These are phyloP conservation scores for Boletales sp. DNA, from an alignment of 768 basidiomycete genomes.

Conservation along the genomic window DNA sequence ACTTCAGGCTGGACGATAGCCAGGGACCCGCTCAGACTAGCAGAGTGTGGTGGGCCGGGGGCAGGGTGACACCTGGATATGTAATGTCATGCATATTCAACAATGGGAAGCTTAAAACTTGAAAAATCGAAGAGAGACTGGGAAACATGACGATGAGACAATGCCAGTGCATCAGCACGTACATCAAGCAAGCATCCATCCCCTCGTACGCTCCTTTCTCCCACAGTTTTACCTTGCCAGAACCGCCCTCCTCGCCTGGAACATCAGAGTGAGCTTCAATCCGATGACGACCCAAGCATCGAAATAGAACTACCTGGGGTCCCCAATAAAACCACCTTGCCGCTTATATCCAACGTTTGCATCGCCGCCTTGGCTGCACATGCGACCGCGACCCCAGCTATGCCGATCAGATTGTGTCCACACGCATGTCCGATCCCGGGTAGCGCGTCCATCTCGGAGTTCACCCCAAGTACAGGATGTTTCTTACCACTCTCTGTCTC, in stretches of 20 bases:
- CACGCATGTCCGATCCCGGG: conserved; percentile 64
- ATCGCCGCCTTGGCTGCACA: conserved; percentile 61
- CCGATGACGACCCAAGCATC: not conserved
- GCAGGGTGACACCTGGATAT: conserved; percentile 70
- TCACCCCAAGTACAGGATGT: conserved; percentile 56
- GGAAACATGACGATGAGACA: no score
- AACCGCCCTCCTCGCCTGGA: conserved; percentile 73
- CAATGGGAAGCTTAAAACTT: no score
- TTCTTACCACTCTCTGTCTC: not conserved
- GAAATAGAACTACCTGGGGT: conserved; percentile 56
- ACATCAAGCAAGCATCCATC: conserved; percentile 78
- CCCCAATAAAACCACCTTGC: conserved; percentile 67
- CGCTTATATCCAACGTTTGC: conserved; percentile 56
- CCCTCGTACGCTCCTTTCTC: conserved; percentile 69
- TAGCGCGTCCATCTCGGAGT: conserved; percentile 76
- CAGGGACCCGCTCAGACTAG: conserved; percentile 60
- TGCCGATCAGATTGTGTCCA: conserved; percentile 80
- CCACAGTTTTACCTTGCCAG: conserved; percentile 65
- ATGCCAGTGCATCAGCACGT: conserved; percentile 10
- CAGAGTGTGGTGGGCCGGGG: conserved; percentile 63
- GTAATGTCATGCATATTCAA: not conserved
- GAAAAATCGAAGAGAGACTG: no score
- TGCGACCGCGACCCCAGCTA: conserved; percentile 68
- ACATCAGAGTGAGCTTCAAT: not conserved
- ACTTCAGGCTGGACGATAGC: conserved; percentile 56